Percentiles rank a stretch among this genome's conserved stretches.
Conservation (phyloP, 1,139 yeast species). For the Pichia sorboxylosa region DNA sequence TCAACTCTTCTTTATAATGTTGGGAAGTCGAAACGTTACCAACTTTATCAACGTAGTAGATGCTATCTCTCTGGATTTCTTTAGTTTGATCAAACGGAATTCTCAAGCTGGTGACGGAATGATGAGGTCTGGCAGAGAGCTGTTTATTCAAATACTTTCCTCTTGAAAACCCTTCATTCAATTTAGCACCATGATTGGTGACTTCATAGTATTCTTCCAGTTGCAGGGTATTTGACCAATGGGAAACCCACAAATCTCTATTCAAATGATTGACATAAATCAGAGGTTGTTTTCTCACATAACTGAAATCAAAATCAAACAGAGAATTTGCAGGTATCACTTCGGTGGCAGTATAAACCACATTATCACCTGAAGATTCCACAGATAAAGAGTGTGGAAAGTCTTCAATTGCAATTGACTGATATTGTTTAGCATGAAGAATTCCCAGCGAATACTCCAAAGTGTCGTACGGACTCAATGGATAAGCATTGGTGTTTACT, state of each 20-base stretch:
- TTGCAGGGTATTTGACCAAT: slow-evolving; percentile 53
- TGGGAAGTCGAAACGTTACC: slow-evolving; percentile 88
- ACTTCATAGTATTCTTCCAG: slow-evolving; percentile 80
- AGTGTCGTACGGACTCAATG: slow-evolving; percentile 56
- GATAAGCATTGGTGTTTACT: slow-evolving; percentile 39
- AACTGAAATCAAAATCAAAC: slow-evolving; percentile 44
- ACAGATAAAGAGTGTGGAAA: slow-evolving; percentile 4
- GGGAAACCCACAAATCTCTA: slow-evolving; percentile 78
- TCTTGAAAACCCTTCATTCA: slow-evolving; percentile 63
- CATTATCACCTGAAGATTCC: slow-evolving; percentile 1
- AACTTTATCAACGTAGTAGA: slow-evolving; percentile 75
- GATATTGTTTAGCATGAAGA: slow-evolving; percentile 42
- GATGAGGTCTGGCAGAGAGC: slow-evolving; percentile 31
- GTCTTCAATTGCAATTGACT: slow-evolving; percentile 19
- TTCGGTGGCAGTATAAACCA: slow-evolving; percentile 2
- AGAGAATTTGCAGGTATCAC: slow-evolving; percentile 33
- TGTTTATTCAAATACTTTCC: slow-evolving; percentile 58
- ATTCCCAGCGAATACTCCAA: slow-evolving; percentile 37
- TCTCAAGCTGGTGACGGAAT: slow-evolving; percentile 44
- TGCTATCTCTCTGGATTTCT: slow-evolving; percentile 28
- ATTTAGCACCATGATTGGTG: slow-evolving; percentile 61
- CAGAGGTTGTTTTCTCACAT: slow-evolving; percentile 58
- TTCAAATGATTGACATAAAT: slow-evolving; percentile 46
- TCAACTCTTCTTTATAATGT: slow-evolving; percentile 35
- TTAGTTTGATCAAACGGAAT: slow-evolving; percentile 32